phyloP scores from a whole-genome alignment of 2,329 filamentous ascomycete genomes.

The Achaetomium macrosporum region DNA sequence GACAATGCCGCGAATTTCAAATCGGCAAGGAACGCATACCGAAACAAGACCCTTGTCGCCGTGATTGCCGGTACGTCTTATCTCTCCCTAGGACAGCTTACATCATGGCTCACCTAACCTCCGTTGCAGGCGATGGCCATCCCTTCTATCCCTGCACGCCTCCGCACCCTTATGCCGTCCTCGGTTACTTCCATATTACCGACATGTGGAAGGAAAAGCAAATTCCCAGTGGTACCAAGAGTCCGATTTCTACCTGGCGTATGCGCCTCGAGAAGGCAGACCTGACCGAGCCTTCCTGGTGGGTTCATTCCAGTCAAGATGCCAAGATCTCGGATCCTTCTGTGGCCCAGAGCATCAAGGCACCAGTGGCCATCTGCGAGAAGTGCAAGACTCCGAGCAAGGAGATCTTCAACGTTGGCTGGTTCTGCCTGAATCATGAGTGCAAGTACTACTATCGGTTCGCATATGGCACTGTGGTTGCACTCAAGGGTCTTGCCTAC shows the following conservation, averaged over 20 bases:
- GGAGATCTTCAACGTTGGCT: slow-evolving; percentile 30
- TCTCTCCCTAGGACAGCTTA: not conserved
- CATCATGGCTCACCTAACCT: not conserved
- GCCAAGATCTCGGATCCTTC: slow-evolving; percentile 16
- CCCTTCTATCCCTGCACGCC: slow-evolving; percentile 42
- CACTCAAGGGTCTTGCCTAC: slow-evolving; percentile 40
- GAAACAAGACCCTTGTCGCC: slow-evolving; percentile 45
- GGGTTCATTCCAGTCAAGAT: slow-evolving; percentile 30
- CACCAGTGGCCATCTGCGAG: slow-evolving; percentile 30
- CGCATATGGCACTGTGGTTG: slow-evolving; percentile 22
- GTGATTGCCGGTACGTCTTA: slow-evolving; percentile 45
- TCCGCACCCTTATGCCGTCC: slow-evolving; percentile 56
- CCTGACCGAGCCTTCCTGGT: slow-evolving; percentile 50
- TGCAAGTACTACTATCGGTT: slow-evolving; percentile 49
- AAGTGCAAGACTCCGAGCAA: slow-evolving; percentile 37
- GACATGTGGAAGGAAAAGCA: slow-evolving; percentile 61
- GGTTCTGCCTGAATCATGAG: slow-evolving; percentile 28
- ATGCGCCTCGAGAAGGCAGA: slow-evolving; percentile 62
- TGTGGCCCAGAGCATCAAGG: not conserved
- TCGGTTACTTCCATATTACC: slow-evolving; percentile 64
- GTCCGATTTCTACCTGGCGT: slow-evolving; percentile 37
- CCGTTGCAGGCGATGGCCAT: slow-evolving; percentile 43
- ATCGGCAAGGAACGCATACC: slow-evolving; percentile 42
- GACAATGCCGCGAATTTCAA: slow-evolving; percentile 22
- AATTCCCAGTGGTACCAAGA: slow-evolving; percentile 32